A percentile compares a stretch with the other conserved stretches of the same genome.
phyloP scores from a whole-genome alignment of 768 basidiomycete genomes.

The Nidularia sp. region DNA sequence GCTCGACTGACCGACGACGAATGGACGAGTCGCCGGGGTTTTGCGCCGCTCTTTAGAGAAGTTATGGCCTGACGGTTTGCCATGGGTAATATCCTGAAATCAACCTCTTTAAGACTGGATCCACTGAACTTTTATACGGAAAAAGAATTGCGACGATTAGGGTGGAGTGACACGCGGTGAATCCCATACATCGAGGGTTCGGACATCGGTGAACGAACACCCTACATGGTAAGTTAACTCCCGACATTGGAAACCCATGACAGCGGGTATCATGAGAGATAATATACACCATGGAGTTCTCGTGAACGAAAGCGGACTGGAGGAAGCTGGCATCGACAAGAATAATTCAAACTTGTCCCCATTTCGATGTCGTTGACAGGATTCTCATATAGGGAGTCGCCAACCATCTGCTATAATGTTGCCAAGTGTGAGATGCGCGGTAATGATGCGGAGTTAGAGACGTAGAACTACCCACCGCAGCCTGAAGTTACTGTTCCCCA shows the following conservation, averaged over 20 bases:
- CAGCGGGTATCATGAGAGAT: background rate
- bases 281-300: background rate
- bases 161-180: background rate
- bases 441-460: conserved; percentile 23
- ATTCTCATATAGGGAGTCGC: conserved; percentile 2
- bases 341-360: conserved; percentile 8
- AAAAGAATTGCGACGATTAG: background rate
- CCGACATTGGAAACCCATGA: conserved; percentile 4
- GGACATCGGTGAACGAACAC: conserved; percentile 6
- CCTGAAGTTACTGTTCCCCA: no score
- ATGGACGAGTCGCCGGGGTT: conserved; percentile 14
- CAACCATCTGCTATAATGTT: conserved; percentile 6
- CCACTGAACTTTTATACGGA: background rate
- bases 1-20: conserved; percentile 16
- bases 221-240: background rate
- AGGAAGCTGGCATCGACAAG: background rate
- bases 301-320: conserved; percentile 3
- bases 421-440: conserved; percentile 11
- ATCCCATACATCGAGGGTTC: background rate
- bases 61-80: conserved; percentile 12
- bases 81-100: conserved; percentile 4
- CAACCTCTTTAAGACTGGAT: background rate
- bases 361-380: conserved; percentile 5
- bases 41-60: conserved; percentile 8
- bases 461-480: background rate